Evolutionary conservation across 225 moss, liverwort and hornwort species (phyloP).

Genomic region (Sphagnum tenellum): DNA sequence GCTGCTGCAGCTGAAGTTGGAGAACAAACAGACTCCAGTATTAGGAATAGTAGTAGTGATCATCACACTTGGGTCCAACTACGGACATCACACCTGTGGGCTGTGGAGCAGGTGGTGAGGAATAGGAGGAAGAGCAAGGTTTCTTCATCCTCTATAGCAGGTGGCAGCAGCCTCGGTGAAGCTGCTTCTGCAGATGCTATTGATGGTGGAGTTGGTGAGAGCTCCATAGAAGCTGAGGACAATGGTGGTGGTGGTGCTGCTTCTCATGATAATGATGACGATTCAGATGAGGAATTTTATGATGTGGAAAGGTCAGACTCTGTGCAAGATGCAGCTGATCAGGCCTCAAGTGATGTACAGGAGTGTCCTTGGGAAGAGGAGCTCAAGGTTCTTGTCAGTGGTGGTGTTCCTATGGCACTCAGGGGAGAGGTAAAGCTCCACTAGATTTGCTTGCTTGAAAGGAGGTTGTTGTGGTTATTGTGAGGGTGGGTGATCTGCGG

Average conservation of each 20-base stretch:
- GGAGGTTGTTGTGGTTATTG: no score
- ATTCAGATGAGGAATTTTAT: slow-evolving; percentile 45
- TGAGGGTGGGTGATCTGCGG: no score
- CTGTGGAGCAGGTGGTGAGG: slow-evolving; percentile 43
- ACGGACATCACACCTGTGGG: slow-evolving; percentile 40
- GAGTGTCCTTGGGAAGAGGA: slow-evolving; percentile 18
- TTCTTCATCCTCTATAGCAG: background rate
- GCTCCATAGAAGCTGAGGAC: no score
- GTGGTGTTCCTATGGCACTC: slow-evolving; percentile 31
- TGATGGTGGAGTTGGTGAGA: slow-evolving; percentile 1
- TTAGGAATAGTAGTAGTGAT: no score
- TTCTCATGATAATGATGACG: slow-evolving; percentile 8
- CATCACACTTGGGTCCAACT: slow-evolving; percentile 24
- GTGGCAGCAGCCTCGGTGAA: no score
- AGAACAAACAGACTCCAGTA: no score
- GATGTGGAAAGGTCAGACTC: slow-evolving; percentile 7
- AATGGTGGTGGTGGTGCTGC: background rate
- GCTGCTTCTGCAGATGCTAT: slow-evolving; percentile 2
- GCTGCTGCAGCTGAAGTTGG: slow-evolving; percentile 2
- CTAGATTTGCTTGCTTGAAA: no score
- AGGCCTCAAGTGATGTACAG: background rate
- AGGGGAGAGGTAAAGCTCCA: slow-evolving; percentile 31
- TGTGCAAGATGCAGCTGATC: slow-evolving; percentile 1
- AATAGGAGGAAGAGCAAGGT: slow-evolving; percentile 16
- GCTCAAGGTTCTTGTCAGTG: slow-evolving; percentile 33